Conservation (phyloP, 2,329 filamentous ascomycete species). For the Arthrobotrys conoides region DNA sequence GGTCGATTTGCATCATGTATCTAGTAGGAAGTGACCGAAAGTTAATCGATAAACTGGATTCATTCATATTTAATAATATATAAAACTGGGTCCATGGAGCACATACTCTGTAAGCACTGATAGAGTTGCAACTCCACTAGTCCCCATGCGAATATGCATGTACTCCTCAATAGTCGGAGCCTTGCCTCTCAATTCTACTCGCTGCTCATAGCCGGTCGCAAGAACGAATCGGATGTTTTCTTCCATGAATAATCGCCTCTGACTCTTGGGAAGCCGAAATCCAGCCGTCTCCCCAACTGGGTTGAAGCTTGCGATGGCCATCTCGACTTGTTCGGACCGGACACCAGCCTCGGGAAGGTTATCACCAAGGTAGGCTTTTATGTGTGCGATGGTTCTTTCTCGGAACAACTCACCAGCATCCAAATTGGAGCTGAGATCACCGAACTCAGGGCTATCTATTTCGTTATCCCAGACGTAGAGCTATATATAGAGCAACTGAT, state of each 20-base stretch:
- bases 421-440: constrained; percentile 20
- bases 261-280: constrained; percentile 39
- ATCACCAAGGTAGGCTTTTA: constrained; percentile 44
- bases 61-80: too few relatives aligned
- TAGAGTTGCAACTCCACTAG: constrained; percentile 45
- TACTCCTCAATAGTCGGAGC: constrained; percentile 61
- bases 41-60: too few relatives aligned
- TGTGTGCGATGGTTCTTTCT: constrained; percentile 27
- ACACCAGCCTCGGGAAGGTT: not conserved
- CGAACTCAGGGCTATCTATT: constrained; percentile 49
- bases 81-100: not conserved
- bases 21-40: constrained; percentile 6
- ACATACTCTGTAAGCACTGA: constrained; percentile 21
- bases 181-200: constrained; percentile 56
- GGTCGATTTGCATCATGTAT: constrained; percentile 53
- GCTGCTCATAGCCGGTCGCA: constrained; percentile 49
- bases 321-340: constrained; percentile 32
- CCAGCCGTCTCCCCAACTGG: constrained; percentile 40
- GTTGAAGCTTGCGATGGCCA: constrained; percentile 56
- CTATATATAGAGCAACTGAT: constrained; percentile 11
- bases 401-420: constrained; percentile 51
- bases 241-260: constrained; percentile 30
- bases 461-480: constrained; percentile 61
- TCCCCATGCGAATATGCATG: constrained; percentile 50
- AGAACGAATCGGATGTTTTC: constrained; percentile 44